Evolutionary conservation across 2,329 filamentous ascomycete species (phyloP).

Genomic region (Aspergillus sojae): DNA sequence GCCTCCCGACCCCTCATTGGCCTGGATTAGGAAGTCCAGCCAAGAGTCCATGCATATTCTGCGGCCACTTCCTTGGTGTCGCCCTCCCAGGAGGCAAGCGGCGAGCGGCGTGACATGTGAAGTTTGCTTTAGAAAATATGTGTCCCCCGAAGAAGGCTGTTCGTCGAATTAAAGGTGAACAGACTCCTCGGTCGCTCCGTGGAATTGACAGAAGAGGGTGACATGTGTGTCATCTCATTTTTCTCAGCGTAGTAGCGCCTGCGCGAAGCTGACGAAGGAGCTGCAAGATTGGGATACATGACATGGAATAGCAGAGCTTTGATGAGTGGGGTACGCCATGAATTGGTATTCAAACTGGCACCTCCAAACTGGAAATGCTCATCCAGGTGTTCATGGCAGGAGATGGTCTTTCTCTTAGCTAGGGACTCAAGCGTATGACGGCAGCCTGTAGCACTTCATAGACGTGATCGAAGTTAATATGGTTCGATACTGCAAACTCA

Average conservation of each 20-base stretch:
- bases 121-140: conserved; percentile 31
- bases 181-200: conserved; percentile 6
- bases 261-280: conserved; percentile 20
- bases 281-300: conserved; percentile 50
- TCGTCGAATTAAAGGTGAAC: conserved; percentile 8
- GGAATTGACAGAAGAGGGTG: conserved; percentile 2
- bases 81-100: conserved; percentile 31
- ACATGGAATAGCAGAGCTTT: conserved; percentile 52
- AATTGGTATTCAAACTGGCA: conserved; percentile 47
- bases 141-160: conserved; percentile 13
- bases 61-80: conserved; percentile 18
- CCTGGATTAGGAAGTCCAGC: conserved; percentile 33
- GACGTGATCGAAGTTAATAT: conserved; percentile 13
- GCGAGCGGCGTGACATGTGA: conserved; percentile 33
- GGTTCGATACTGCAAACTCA: conserved; percentile 28
- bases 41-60: conserved; percentile 39
- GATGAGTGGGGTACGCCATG: conserved; percentile 46
- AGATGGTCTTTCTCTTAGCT: conserved; percentile 2
- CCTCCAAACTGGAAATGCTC: conserved; percentile 41
- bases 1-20: conserved; percentile 11
- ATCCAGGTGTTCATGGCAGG: conserved; percentile 20
- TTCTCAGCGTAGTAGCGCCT: conserved; percentile 25
- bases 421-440: conserved; percentile 12
- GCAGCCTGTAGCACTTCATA: conserved; percentile 1
- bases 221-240: neutral